Base-by-base conservation (phyloP, 257 asterid genomes). In the Penstemon eatonii region DNA sequence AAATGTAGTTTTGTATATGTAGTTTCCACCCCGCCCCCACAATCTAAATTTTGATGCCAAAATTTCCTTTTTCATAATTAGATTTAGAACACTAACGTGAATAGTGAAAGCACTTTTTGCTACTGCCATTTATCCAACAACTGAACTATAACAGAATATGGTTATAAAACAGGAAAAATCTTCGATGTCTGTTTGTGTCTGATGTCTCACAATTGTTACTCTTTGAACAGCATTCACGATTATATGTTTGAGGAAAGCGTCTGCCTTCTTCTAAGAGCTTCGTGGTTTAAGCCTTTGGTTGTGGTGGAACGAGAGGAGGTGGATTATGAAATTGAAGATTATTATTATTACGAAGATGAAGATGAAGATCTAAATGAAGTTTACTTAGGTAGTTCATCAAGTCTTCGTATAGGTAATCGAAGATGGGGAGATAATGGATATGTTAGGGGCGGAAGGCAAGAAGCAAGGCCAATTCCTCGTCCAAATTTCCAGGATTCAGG, bases 171-270 rank as follows among this genome's bases (percentile, higher is more conserved):
- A 57, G 2, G 33, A 19, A 39, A 2, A 60, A 59, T 33, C 52
- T 10, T 15, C n/a, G 11, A 49, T 12, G 49, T 12, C 18, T 36
- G 46, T 46, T 45, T 60, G 2, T n/a, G 19, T 46, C 42, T 25
- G 37, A 52, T 33, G 42, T 55, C 81, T 70, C 49, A 38, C 7
- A 8, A 68, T 53, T 56, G 10, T 72, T 50, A 36, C 43, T 13
- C 42, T 59, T 38, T 59, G 19, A 56, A 65, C 86, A 89, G 92
- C 77, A 76, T 87, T 45, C 83, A 84, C 5, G 96, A 89, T 59
- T 89, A 82, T 76, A 84, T 87, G 96, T 86, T 83, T 5, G 96
- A 87, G 87, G 95, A 89, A 84, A 87, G 92, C 42, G 90, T 89
- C 8, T 89, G 95, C 83, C 95, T 89, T 63, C 95, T 89, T 45